Evolutionary conservation across 345 rosid genomes (phyloP).

Genomic region (Bretschneidera sinensis): DNA sequence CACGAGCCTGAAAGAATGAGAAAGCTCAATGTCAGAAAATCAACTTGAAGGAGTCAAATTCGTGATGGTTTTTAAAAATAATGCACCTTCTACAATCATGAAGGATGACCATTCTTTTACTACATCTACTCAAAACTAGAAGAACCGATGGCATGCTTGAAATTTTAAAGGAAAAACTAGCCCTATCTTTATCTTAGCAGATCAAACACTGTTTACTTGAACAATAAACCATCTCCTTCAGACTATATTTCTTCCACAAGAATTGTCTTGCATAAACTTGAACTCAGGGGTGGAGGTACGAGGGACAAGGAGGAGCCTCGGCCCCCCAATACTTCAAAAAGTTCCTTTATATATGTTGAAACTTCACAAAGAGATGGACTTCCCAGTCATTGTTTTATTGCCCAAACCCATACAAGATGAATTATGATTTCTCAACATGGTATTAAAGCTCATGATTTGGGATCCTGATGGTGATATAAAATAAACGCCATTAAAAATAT

Average conservation of each 20-base stretch:
- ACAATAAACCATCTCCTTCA: background rate
- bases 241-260: background rate
- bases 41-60: slow-evolving; percentile 6
- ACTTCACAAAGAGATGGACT: no score
- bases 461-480: no score
- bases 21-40: slow-evolving; percentile 21
- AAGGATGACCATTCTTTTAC: background rate
- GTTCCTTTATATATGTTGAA: no score
- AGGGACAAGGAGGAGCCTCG: no score
- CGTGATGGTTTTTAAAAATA: background rate
- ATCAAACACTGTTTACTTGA: background rate
- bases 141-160: background rate
- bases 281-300: no score
- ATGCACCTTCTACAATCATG: slow-evolving; percentile 4
- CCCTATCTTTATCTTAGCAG: no score
- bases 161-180: background rate
- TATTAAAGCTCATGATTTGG: no score
- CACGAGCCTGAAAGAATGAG: slow-evolving; percentile 60
- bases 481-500: no score
- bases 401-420: no score
- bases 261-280: background rate
- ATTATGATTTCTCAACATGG: no score
- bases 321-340: no score
- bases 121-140: slow-evolving; percentile 1
- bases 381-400: no score